A percentile compares a stretch with the other conserved stretches of the same genome.
Conservation (phyloP, 108 stramenopile genomes). For the Pseudonitzschia delicatissima region DNA sequence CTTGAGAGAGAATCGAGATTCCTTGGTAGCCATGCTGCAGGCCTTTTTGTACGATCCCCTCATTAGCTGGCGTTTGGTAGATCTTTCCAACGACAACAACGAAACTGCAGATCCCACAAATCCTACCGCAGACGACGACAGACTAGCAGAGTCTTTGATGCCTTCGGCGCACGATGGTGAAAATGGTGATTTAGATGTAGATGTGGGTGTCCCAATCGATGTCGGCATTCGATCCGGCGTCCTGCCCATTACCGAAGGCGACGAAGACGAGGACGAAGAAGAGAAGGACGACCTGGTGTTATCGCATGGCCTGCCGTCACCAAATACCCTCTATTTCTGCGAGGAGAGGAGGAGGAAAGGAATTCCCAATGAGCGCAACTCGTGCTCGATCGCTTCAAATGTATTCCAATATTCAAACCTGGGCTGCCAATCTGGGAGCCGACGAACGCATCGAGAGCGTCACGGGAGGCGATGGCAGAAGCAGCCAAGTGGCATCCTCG, state of each 20-base stretch:
- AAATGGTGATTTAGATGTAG: slow-evolving; percentile 3
- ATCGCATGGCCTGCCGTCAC: not conserved
- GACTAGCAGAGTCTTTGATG: not conserved
- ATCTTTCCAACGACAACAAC: slow-evolving; percentile 23
- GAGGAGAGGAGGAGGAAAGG: not conserved
- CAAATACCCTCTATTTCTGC: not conserved
- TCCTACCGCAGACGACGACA: slow-evolving; percentile 2
- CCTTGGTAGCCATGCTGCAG: slow-evolving; percentile 97
- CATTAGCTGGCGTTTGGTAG: slow-evolving; percentile 96
- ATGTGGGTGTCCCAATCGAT: slow-evolving; percentile 28
- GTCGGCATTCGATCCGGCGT: slow-evolving; percentile 18
- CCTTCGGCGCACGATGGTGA: not conserved
- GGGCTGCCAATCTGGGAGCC: slow-evolving; percentile 62
- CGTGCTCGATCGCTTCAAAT: slow-evolving; percentile 58
- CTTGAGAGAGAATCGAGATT: slow-evolving; percentile 93
- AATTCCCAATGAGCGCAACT: slow-evolving; percentile 13
- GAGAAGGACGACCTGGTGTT: slow-evolving; percentile 13
- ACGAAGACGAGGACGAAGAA: slow-evolving; percentile 47
- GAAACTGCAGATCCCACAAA: slow-evolving; percentile 16
- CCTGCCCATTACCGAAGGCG: slow-evolving; percentile 42
- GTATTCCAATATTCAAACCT: slow-evolving; percentile 68
- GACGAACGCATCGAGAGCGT: slow-evolving; percentile 69
- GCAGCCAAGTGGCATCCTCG: slow-evolving; percentile 35
- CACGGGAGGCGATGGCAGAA: slow-evolving; percentile 38
- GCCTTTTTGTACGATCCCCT: slow-evolving; percentile 99